Conservation (phyloP, 495 filamentous ascomycete species). For the Terfezia claveryi region DNA sequence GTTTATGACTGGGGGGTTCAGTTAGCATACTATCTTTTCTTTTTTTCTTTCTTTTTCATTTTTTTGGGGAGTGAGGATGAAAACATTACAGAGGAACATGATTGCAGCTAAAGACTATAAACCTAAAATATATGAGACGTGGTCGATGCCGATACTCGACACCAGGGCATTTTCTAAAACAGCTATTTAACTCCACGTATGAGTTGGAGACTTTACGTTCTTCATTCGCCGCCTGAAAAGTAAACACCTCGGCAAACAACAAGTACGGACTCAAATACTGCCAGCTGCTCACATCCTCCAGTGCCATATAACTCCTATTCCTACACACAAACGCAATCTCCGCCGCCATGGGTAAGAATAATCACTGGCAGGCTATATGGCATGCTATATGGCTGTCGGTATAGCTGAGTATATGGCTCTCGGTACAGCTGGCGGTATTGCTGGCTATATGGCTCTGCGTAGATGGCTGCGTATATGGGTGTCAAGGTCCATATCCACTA, state of each 20-base stretch:
- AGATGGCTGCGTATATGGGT: too few species aligned
- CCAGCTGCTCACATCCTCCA: constrained; percentile 61
- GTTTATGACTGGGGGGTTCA: constrained; percentile 2
- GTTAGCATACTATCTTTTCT: too few species aligned
- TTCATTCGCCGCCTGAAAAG: constrained; percentile 94
- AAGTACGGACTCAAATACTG: constrained; percentile 82
- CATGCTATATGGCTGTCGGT: too few species aligned
- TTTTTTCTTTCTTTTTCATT: background rate
- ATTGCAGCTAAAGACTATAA: constrained; percentile 77
- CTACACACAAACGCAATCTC: constrained; percentile 74
- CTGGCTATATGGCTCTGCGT: too few species aligned
- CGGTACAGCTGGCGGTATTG: too few species aligned
- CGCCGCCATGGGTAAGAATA: constrained; percentile 79
- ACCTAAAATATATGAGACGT: constrained; percentile 79
- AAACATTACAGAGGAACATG: constrained; percentile 57
- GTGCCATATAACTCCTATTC: constrained; percentile 32
- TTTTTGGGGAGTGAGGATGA: constrained; percentile 2
- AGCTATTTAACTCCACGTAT: too few species aligned
- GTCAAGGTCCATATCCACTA: too few species aligned
- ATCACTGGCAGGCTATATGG: constrained; percentile 31
- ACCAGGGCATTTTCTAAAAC: constrained; percentile 46
- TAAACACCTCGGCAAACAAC: constrained; percentile 77
- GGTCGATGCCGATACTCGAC: constrained; percentile 46
- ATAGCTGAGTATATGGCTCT: too few species aligned
- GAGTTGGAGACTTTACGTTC: constrained; percentile 29